Percentiles rank a stretch among this genome's conserved stretches.
phyloP scores from a whole-genome alignment of 805 yeast genomes.

The Hyphopichia homilentoma region DNA sequence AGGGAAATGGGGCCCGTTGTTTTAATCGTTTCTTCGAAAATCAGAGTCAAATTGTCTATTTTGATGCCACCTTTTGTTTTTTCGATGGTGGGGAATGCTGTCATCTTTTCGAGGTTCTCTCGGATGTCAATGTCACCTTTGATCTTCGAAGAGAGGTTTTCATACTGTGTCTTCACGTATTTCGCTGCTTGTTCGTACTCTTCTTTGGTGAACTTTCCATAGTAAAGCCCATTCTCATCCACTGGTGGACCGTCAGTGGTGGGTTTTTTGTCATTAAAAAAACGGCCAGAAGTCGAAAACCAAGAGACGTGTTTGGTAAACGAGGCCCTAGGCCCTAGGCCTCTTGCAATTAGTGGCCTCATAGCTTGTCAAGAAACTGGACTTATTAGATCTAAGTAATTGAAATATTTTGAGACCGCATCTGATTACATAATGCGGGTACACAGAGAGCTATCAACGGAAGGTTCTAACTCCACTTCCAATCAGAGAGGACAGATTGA shows the following conservation, averaged over 20 bases:
- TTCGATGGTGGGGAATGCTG: slow-evolving; percentile 29
- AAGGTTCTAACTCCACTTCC: too few relatives aligned
- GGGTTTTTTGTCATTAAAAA: too few relatives aligned
- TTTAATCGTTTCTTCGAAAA: slow-evolving; percentile 48
- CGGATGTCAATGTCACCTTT: slow-evolving; percentile 34
- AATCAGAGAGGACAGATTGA: too few relatives aligned
- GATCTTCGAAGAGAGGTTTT: slow-evolving; percentile 29
- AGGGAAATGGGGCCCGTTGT: slow-evolving; percentile 76
- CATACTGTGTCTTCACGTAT: slow-evolving; percentile 27
- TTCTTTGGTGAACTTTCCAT: slow-evolving; percentile 32
- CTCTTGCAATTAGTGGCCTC: too few relatives aligned
- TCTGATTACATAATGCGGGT: too few relatives aligned
- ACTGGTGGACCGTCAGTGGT: slow-evolving; percentile 3
- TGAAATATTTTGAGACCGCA: too few relatives aligned
- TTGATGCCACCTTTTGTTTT: slow-evolving; percentile 8
- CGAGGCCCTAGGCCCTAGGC: too few relatives aligned
- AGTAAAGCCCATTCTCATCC: slow-evolving; percentile 26
- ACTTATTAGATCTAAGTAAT: too few relatives aligned
- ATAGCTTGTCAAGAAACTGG: too few relatives aligned
- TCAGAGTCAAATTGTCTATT: slow-evolving; percentile 25
- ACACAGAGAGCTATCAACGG: too few relatives aligned
- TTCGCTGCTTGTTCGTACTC: slow-evolving; percentile 39
- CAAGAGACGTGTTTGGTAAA: too few relatives aligned
- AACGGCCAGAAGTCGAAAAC: too few relatives aligned
- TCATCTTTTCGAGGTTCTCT: slow-evolving; percentile 33